These are phyloP conservation scores for Scortechinia acanthostroma DNA, from an alignment of 2,329 filamentous ascomycete genomes.

Conservation along the genomic window DNA sequence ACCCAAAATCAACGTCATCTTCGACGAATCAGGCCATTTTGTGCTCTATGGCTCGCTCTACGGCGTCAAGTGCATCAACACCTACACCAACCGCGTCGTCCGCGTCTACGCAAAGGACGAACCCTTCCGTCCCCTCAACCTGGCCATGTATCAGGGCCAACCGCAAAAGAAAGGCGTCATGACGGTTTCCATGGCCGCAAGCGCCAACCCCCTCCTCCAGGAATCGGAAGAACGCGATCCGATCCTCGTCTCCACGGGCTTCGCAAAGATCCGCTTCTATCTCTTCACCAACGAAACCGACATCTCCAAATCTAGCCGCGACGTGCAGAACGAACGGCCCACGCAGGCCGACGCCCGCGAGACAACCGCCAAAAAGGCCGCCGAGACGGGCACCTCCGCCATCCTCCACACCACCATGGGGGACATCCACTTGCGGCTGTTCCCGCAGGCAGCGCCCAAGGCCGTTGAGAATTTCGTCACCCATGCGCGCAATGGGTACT, in stretches of 20 bases:
- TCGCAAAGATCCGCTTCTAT: constrained; percentile 88
- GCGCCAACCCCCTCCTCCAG: constrained; percentile 82
- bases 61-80: constrained; percentile 93
- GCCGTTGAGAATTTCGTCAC: constrained; percentile 96
- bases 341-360: constrained; percentile 39
- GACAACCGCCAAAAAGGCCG: constrained; percentile 42
- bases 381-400: constrained; percentile 71
- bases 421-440: constrained; percentile 87
- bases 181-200: constrained; percentile 95
- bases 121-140: constrained; percentile 73
- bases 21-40: constrained; percentile 94
- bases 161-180: constrained; percentile 89
- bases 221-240: constrained; percentile 88
- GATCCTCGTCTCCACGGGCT: constrained; percentile 76
- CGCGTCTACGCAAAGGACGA: constrained; percentile 88
- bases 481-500: constrained; percentile 82
- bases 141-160: constrained; percentile 87
- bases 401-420: constrained; percentile 87
- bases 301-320: constrained; percentile 74
- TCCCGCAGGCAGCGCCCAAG: constrained; percentile 86
- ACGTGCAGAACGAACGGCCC: constrained; percentile 88
- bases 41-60: constrained; percentile 87
- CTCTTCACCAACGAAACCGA: constrained; percentile 92
- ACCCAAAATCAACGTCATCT: constrained; percentile 76
- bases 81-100: constrained; percentile 84